Base-by-base conservation (phyloP, 208 protist genomes). In the Crithidia bombi region DNA sequence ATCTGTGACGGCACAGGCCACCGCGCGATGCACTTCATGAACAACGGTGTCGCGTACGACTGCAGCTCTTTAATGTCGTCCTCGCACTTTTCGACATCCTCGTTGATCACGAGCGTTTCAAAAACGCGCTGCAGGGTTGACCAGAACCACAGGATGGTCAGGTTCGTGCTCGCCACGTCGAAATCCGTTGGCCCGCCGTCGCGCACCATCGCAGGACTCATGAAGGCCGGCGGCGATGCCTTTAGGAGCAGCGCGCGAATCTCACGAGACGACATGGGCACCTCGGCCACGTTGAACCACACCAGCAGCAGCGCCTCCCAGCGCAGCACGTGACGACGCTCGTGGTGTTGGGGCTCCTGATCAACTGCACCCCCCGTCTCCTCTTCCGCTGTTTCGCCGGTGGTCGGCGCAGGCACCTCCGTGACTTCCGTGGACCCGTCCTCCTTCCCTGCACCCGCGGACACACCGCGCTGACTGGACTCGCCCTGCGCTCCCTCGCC, bases 91-190 rank as follows among this genome's bases (percentile, higher is more conserved):
- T 74, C 64, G n/a, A 82, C 69, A 50, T 90, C 81, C 44, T 58
- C 47, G 57, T 71, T 38, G 23, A 81, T 38, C 12, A 85, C 65
- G 26, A 90, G 43, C 12, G 79, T 68, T n/a, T 73, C 63, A 55
- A 81, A 69, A 63, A 87, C 69, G 30, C 65, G 64, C 32, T 81
- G 75, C 26, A 87, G 52, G 23, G 73, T 71, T 23, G 82, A 78
- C 68, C 82, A 65, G 51, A 78, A 78, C 85, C 85, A 90, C 38
- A 90, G 51, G n/a, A 90, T 59, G 36, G 77, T 80, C 26, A 90
- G 56, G 50, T 79, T 79, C 19, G 76, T 75, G 21, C 76, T 75
- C 1, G 54, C 69, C 17, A 78, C 35, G 46, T 78, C 71, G 38
- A 77, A 67, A 28, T 62, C 72, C 0, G 66, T 82, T 10, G 70